These are phyloP conservation scores for Lentinula sp. DNA, from an alignment of 768 basidiomycete species.

Conservation along the genomic window DNA sequence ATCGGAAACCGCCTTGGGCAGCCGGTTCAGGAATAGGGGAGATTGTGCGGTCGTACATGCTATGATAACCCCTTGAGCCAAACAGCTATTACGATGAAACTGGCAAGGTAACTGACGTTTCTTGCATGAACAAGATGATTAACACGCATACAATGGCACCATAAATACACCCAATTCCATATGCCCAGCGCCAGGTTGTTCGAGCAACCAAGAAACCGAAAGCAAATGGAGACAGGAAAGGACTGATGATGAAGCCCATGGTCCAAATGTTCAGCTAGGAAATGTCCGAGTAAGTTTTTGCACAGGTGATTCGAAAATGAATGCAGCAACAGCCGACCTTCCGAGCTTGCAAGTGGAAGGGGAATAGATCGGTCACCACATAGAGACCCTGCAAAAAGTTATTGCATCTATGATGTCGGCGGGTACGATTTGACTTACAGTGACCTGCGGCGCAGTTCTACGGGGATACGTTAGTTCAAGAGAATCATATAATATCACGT, in stretches of 20 bases:
- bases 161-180: constrained; percentile 61
- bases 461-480: neutral
- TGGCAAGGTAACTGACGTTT: constrained; percentile 41
- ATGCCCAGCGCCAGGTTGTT: constrained; percentile 59
- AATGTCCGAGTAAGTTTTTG: neutral
- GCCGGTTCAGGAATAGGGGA: constrained; percentile 40
- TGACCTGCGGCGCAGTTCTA: constrained; percentile 58
- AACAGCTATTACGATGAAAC: neutral
- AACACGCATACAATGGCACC: constrained; percentile 45
- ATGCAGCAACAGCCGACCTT: constrained; percentile 32
- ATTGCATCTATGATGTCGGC: neutral
- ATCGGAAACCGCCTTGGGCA: constrained; percentile 28
- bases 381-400: constrained; percentile 40
- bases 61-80: constrained; percentile 13
- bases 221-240: constrained; percentile 58
- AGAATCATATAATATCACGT: neutral
- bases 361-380: constrained; percentile 57
- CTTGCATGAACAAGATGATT: constrained; percentile 56
- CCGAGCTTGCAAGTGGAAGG: constrained; percentile 64
- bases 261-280: constrained; percentile 63
- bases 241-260: constrained; percentile 65
- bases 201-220: constrained; percentile 65
- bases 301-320: neutral
- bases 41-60: constrained; percentile 58
- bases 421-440: constrained; percentile 25